Conservation (phyloP, 306 rosid genomes). For the Trichosanthes truncata region DNA sequence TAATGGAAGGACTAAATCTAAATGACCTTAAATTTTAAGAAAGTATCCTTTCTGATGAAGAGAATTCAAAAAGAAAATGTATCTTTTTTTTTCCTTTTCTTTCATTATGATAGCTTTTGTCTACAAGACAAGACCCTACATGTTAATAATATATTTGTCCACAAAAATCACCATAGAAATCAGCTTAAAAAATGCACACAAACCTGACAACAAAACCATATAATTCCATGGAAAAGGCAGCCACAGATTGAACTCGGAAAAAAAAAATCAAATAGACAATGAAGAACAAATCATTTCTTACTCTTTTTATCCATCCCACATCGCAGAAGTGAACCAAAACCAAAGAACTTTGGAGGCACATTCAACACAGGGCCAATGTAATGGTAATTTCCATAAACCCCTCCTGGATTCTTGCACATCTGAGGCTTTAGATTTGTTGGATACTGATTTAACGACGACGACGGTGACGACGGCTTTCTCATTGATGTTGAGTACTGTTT, state of each 20-base stretch:
- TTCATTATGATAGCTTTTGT: neutral
- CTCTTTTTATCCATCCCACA: constrained; percentile 49
- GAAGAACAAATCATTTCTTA: constrained; percentile 38
- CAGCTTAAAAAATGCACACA: neutral
- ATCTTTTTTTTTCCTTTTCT: neutral
- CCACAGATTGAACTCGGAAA: neutral
- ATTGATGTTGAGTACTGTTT: constrained; percentile 23
- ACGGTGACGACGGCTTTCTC: constrained; percentile 23
- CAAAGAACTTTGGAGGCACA: constrained; percentile 70
- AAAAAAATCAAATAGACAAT: neutral
- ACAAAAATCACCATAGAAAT: neutral
- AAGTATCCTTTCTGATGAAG: neutral
- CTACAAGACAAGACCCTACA: neutral
- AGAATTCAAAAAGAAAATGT: neutral
- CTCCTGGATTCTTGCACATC: constrained; percentile 50
- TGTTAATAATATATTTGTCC: neutral
- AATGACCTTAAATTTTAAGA: neutral
- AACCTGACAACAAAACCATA: neutral
- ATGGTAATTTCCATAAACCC: constrained; percentile 41
- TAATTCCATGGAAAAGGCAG: neutral
- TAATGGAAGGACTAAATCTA: no score
- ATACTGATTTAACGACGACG: constrained; percentile 19
- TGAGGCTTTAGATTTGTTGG: constrained; percentile 32
- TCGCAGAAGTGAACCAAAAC: constrained; percentile 55
- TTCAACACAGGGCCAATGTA: constrained; percentile 61